Evolutionary conservation across 176 grass and related monocot species (phyloP).

Genomic region (Stipa capillata): DNA sequence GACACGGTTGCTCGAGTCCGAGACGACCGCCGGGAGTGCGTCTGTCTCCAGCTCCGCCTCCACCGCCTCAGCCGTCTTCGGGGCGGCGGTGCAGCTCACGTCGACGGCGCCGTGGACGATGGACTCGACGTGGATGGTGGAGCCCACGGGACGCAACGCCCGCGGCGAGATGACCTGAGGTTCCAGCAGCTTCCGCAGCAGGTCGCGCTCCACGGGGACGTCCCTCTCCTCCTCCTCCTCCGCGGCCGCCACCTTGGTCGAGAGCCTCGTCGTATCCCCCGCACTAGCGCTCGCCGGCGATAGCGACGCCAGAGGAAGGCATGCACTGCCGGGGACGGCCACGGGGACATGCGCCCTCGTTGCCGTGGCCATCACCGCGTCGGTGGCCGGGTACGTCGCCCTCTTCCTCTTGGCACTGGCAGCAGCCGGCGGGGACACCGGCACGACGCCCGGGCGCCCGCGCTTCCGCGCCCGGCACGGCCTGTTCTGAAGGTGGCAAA

Average conservation of each 20-base stretch:
- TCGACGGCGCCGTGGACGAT: background rate
- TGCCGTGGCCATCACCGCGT: conserved; percentile 11
- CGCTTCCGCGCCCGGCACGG: conserved; percentile 67
- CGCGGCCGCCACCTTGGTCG: background rate
- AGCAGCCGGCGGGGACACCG: background rate
- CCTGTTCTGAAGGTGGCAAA: conserved; percentile 55
- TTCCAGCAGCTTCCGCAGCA: conserved; percentile 81
- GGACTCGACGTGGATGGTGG: conserved; percentile 51
- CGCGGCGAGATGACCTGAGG: conserved; percentile 63
- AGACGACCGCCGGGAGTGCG: conserved; percentile 57
- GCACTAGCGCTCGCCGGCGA: background rate
- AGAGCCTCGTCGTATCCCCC: conserved; percentile 16
- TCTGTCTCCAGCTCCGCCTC: conserved; percentile 72
- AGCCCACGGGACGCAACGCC: conserved; percentile 65
- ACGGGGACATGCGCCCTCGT: conserved; percentile 20
- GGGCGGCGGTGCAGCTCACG: background rate
- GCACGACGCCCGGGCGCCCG: conserved; percentile 27
- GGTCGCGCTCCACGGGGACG: conserved; percentile 63
- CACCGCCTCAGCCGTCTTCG: conserved; percentile 48
- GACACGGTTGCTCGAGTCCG: conserved; percentile 73
- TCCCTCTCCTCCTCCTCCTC: background rate
- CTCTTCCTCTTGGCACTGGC: conserved; percentile 39
- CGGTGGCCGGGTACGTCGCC: conserved; percentile 26
- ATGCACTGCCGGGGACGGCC: background rate
- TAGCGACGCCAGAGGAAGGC: background rate